Evolutionary conservation across 805 yeast genomes (phyloP).

Genomic region (Myxozyma mucilagina): DNA sequence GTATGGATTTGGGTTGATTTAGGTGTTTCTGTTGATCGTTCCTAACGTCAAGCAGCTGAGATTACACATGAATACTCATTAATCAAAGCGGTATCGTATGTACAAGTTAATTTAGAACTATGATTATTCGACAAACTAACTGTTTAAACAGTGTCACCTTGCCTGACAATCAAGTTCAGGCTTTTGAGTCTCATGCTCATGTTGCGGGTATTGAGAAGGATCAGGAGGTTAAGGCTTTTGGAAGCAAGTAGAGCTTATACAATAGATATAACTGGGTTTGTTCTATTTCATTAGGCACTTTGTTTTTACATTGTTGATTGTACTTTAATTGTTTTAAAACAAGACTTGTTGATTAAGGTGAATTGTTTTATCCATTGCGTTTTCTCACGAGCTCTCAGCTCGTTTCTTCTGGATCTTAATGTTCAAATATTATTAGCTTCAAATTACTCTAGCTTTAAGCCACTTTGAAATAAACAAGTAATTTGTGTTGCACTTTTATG

Average conservation of each 20-base stretch:
- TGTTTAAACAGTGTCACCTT: slow-evolving; percentile 12
- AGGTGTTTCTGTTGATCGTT: neutral
- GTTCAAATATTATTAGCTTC: too few species aligned
- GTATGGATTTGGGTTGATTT: slow-evolving; percentile 4
- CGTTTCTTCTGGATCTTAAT: too few species aligned
- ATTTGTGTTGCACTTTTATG: too few species aligned
- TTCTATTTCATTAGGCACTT: neutral
- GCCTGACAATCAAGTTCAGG: slow-evolving; percentile 28
- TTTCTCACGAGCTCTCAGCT: too few species aligned
- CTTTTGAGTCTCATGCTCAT: slow-evolving; percentile 27
- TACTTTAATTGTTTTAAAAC: neutral
- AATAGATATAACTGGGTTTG: neutral
- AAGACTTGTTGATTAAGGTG: neutral
- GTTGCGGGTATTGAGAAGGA: slow-evolving; percentile 34
- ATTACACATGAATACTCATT: slow-evolving; percentile 34
- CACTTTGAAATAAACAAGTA: too few species aligned
- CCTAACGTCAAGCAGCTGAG: slow-evolving; percentile 15
- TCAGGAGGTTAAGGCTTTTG: slow-evolving; percentile 32
- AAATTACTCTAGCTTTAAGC: too few species aligned
- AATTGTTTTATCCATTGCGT: neutral
- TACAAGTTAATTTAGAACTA: neutral
- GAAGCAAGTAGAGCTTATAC: neutral
- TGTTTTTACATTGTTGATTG: neutral
- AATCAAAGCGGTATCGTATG: slow-evolving; percentile 34
- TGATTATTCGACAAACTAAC: neutral